These are phyloP conservation scores for Sarocladium oryzae DNA, from an alignment of 2,329 filamentous ascomycete species.

Conservation along the genomic window DNA sequence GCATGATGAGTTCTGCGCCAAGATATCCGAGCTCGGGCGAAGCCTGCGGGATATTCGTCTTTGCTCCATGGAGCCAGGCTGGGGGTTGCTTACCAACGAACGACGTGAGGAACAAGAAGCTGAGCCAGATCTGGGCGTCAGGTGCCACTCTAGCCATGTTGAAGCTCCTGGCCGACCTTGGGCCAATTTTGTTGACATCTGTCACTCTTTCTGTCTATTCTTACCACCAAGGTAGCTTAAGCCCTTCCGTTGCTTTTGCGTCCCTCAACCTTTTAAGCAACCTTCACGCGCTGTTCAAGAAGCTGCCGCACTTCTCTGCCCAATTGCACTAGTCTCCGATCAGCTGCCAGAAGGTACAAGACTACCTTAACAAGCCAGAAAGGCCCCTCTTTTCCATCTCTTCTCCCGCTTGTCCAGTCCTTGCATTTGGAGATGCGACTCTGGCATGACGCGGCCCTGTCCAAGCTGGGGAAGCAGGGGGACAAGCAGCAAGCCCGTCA, in stretches of 20 bases:
- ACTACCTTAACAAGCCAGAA: conserved; percentile 8
- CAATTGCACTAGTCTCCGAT: conserved; percentile 10
- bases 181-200: conserved; percentile 11
- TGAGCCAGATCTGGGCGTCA: conserved; percentile 9
- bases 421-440: conserved; percentile 9
- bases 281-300: conserved; percentile 8
- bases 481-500: neutral
- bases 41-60: conserved; percentile 12
- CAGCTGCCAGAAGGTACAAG: conserved; percentile 10
- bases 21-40: conserved; percentile 10
- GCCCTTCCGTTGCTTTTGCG: conserved; percentile 11
- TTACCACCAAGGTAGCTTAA: conserved; percentile 7
- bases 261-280: conserved; percentile 11
- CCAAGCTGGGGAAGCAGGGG: neutral
- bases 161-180: conserved; percentile 7
- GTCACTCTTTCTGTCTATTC: conserved; percentile 10
- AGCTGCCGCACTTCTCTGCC: conserved; percentile 5
- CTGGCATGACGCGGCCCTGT: too few species aligned
- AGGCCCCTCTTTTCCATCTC: neutral
- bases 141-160: conserved; percentile 9
- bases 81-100: conserved; percentile 1
- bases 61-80: conserved; percentile 11
- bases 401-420: neutral
- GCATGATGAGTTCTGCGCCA: conserved; percentile 6
- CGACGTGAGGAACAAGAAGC: conserved; percentile 7